Evolutionary conservation across 208 protist genomes (phyloP).

Genomic region (Acanthamoeba castellanii): DNA sequence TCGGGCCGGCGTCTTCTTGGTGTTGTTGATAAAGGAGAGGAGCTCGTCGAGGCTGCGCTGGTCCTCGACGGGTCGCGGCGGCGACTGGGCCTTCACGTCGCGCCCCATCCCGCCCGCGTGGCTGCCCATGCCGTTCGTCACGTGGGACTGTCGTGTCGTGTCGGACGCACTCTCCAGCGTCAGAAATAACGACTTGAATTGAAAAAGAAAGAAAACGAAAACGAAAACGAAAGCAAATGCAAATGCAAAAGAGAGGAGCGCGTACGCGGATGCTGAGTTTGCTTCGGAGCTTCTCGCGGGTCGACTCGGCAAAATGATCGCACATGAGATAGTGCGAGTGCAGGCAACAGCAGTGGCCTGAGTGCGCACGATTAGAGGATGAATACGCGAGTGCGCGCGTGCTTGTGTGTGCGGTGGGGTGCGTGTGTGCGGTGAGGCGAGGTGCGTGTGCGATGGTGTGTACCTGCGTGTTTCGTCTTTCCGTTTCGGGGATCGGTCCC

Average conservation of each 20-base stretch:
- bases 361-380: neutral
- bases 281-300: slow-evolving; percentile 22
- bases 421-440: neutral
- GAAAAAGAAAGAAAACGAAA: too few species aligned
- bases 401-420: too few species aligned
- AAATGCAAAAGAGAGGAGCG: neutral
- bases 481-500: neutral
- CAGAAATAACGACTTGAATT: too few species aligned
- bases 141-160: too few species aligned
- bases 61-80: neutral
- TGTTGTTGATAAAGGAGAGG: slow-evolving; percentile 46
- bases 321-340: slow-evolving; percentile 37
- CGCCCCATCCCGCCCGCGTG: neutral
- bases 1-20: neutral
- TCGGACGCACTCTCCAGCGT: too few species aligned
- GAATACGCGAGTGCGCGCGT: neutral
- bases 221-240: neutral
- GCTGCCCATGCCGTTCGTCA: neutral
- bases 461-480: neutral
- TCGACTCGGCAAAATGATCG: slow-evolving; percentile 27
- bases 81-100: neutral
- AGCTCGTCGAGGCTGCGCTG: slow-evolving; percentile 36
- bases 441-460: too few species aligned
- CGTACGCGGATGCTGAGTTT: slow-evolving; percentile 1
- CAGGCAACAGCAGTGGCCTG: slow-evolving; percentile 8